These are phyloP conservation scores for Solanum neorickii DNA, from an alignment of 257 asterid species.

Conservation along the genomic window DNA sequence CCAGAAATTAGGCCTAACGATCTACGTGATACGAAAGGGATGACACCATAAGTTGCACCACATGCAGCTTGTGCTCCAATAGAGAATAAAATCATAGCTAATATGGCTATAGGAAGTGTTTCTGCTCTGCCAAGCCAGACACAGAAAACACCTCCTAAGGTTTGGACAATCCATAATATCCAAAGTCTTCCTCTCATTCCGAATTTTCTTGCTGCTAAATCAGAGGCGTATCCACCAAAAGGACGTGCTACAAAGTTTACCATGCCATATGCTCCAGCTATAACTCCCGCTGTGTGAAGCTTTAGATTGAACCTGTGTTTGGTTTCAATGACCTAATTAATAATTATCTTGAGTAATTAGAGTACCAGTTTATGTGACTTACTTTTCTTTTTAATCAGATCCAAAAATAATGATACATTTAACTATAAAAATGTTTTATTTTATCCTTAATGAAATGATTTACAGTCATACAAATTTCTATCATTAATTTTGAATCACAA, in stretches of 20 bases:
- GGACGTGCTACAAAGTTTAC: background rate
- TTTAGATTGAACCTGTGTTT: background rate
- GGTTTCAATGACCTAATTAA: background rate
- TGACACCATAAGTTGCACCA: conserved; percentile 1
- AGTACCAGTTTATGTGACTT: no score
- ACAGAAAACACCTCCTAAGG: background rate
- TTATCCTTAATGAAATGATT: no score
- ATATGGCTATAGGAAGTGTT: background rate
- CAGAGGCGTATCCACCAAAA: conserved; percentile 1
- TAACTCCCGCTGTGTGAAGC: conserved; percentile 2
- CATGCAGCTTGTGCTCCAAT: conserved; percentile 2
- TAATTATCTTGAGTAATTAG: background rate
- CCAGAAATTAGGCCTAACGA: background rate
- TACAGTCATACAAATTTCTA: no score
- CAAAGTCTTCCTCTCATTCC: conserved; percentile 5
- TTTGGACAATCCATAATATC: background rate
- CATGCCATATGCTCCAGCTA: background rate
- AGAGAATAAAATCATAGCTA: background rate
- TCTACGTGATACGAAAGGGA: conserved; percentile 5
- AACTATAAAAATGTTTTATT: no score
- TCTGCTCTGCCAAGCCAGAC: conserved; percentile 1
- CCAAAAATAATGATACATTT: no score
- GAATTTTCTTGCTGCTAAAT: background rate
- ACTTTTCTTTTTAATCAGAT: no score
- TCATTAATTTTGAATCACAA: no score